Evolutionary conservation across 2,329 filamentous ascomycete genomes (phyloP), one percentile per base, ranked within the genome.

Genomic region (Aphanocladium album): DNA sequence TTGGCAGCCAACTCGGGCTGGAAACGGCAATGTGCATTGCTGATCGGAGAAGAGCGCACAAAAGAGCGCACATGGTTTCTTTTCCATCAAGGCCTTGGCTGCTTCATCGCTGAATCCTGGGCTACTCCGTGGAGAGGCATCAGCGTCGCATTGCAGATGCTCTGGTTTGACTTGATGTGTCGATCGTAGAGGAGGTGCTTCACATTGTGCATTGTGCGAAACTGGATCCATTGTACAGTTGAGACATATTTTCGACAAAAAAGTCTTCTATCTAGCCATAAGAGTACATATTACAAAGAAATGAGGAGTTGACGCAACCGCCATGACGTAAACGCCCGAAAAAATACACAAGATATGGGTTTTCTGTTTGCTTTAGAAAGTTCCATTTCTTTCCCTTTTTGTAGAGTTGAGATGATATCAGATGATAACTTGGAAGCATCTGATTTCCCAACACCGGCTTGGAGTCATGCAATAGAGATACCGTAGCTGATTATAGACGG

Each of bases 261-360:
- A 54, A 41, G 30, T 60, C 57, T 60, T 54, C 50, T 60, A 60
- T 60, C 57, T 60, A 53, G 57, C 57, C 57, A 47, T 60, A 53
- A 46, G 50, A 60, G 41, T 60, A 60, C 57, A 60, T 58, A 52
- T 53, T 60, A 60, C 57, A 60, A 49, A 60, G 57, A 39, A 59
- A 53, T 49, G 49, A 54, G 49, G 41, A 60, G 57, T 60, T 60
- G 57, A 49, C 50, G 57, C 50, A 41, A 60, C 49, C 39, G 39
- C 57, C 49, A 60, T 54, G 50, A 60, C 39, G 57, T 47, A 60
- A 54, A 60, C 57, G 50, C 39, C 49, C 41, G 45, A 53, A 60
- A 49, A 60, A 54, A 49, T 39, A 60, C 41, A 60, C 25, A 53
- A 58, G 47, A 51, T 21, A 30, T 54, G 33, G 37, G 39, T 3